A percentile compares a stretch with the other conserved stretches of the same genome.
phyloP scores from a whole-genome alignment of 495 filamentous ascomycete genomes.

The Talaromyces adpressus region DNA sequence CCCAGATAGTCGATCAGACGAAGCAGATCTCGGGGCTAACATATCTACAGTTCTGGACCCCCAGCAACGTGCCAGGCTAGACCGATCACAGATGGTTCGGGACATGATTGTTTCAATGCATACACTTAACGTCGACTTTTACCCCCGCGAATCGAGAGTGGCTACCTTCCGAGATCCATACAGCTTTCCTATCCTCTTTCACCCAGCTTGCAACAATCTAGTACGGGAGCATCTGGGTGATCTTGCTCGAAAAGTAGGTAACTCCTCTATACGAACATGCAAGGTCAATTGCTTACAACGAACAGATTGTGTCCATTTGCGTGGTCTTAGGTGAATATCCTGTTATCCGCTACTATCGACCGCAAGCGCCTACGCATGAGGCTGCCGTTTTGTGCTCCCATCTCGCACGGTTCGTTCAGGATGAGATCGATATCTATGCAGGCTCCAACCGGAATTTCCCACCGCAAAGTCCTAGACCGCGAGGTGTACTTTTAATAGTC shows the following conservation, averaged over 20 bases:
- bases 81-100: slow-evolving; percentile 52
- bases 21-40: slow-evolving; percentile 1
- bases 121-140: slow-evolving; percentile 78
- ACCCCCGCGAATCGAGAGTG: slow-evolving; percentile 83
- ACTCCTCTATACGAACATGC: not conserved
- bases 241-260: slow-evolving; percentile 74
- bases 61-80: slow-evolving; percentile 46
- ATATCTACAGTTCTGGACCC: slow-evolving; percentile 42
- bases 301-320: slow-evolving; percentile 77
- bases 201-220: slow-evolving; percentile 80
- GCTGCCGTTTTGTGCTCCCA: slow-evolving; percentile 79
- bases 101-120: slow-evolving; percentile 66
- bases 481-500: slow-evolving; percentile 76
- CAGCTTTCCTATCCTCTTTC: slow-evolving; percentile 89
- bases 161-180: slow-evolving; percentile 89
- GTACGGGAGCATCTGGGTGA: slow-evolving; percentile 72
- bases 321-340: slow-evolving; percentile 82
- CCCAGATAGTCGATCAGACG: not conserved
- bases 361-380: slow-evolving; percentile 69
- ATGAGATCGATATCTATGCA: slow-evolving; percentile 79
- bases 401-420: slow-evolving; percentile 86
- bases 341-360: slow-evolving; percentile 81
- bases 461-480: slow-evolving; percentile 68
- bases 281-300: slow-evolving; percentile 19
- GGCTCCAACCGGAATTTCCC: slow-evolving; percentile 79